Evolutionary conservation across 129 eudicot species (phyloP).

Genomic region (Helianthus annuus): HanXRQr2.0-SUNRISE NC_035434.2:148622757-148623256

Average conservation of each 20-base stretch:
- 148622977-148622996: background rate
- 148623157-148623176: too few species aligned
- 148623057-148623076: too few species aligned
- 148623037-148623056: too few species aligned
- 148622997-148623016: background rate
- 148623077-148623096: too few species aligned
- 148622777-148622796: constrained; percentile 28
- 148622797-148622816: constrained; percentile 9
- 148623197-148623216: too few species aligned
- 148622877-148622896: constrained; percentile 15
- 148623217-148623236: too few species aligned
- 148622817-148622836: background rate
- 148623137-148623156: too few species aligned
- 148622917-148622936: background rate
- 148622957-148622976: background rate
- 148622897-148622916: constrained; percentile 3
- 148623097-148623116: too few species aligned
- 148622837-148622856: constrained; percentile 23
- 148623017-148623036: background rate
- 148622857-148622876: constrained; percentile 25
- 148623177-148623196: too few species aligned
- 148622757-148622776: constrained; percentile 27
- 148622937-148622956: background rate
- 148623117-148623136: too few species aligned
- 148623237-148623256: too few species aligned